Base-by-base conservation (phyloP, 1,139 yeast species). In the Debaryomyces subglobosus region DNA sequence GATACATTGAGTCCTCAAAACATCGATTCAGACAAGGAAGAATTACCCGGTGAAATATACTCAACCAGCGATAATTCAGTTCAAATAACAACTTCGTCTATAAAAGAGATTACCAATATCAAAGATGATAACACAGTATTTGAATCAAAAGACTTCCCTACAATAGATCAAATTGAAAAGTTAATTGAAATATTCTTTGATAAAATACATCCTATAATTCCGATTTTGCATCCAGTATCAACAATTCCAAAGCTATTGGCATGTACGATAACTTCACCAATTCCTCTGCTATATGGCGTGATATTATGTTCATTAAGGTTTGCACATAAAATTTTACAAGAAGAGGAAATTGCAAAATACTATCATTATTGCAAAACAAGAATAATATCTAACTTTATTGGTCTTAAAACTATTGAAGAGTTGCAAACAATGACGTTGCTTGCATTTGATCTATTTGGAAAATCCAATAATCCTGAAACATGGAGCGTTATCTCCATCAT, bases 351-450 rank as follows among this genome's bases (percentile, higher is more conserved):
- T 4, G 50, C 44, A 2, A 41, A 40, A 3, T 53, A 51, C 36
- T 52, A 48, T 29, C 32, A 33, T 3, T 42, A 44, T 15, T 37
- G 56, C 24, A 53, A 55, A 41, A 50, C 55, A 36, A 55, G 47
- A 40, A 61, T 65, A 32, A 47, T 65, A 5, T 27, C 58, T 25
- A 37, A 46, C 10, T 65, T 68, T 44, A 59, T 55, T 47, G 54
- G 62, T 3, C 61, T 63, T 9, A 53, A 60, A 9, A 56, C 53
- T 21, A 42, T 61, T 29, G 55, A 50, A 9, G 64, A 66, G 40
- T 49, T 66, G 8, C 62, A 60, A 42, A 56, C 68, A 7, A 55
- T 66, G 50, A 53, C 65, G 13, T 54, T 66, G 29, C 46, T 65
- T 34, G 68, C 69, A 1, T 58, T 58, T 37, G 56, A 64, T 13